Percentiles rank a stretch among this genome's conserved stretches.
Evolutionary conservation across 139 green algal genomes (phyloP).

Genomic region (Spirogloea muscicola): DNA sequence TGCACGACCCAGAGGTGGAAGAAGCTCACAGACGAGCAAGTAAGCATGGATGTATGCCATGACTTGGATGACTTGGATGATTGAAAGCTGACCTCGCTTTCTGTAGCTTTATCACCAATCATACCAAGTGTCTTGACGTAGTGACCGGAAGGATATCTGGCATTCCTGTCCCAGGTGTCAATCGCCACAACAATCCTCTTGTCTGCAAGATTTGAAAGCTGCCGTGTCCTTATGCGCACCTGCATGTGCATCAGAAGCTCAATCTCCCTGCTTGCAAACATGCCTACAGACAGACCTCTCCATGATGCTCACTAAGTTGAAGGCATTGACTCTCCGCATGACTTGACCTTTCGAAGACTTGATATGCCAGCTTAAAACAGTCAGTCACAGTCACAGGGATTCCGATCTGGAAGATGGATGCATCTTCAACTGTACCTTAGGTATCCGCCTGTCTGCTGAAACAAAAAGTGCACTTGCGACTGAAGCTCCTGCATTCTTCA

Average conservation of each 20-base stretch:
- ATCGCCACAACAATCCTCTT: slow-evolving; percentile 58
- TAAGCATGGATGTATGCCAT: too few species aligned
- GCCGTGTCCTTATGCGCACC: slow-evolving; percentile 78
- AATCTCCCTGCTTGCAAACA: slow-evolving; percentile 15
- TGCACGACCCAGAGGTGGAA: too few species aligned
- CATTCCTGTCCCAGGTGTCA: slow-evolving; percentile 50
- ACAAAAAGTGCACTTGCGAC: slow-evolving; percentile 35
- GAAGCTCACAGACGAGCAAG: too few species aligned
- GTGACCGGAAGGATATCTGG: slow-evolving; percentile 50
- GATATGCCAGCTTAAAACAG: too few species aligned
- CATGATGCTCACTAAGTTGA: background rate
- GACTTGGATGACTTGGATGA: too few species aligned
- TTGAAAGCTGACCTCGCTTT: slow-evolving; percentile 67
- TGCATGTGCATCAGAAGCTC: too few species aligned
- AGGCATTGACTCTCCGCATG: too few species aligned
- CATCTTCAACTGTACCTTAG: too few species aligned
- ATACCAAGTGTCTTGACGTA: slow-evolving; percentile 52
- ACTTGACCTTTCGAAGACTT: too few species aligned
- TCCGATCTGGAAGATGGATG: background rate
- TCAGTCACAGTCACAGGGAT: too few species aligned
- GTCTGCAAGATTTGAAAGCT: slow-evolving; percentile 42
- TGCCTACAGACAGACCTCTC: background rate
- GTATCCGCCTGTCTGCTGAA: slow-evolving; percentile 42
- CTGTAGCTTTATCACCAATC: slow-evolving; percentile 60
- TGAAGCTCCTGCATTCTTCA: background rate